Base-by-base conservation (phyloP, 176 grass and related monocot species). In the Aegilops longissima region DNA sequence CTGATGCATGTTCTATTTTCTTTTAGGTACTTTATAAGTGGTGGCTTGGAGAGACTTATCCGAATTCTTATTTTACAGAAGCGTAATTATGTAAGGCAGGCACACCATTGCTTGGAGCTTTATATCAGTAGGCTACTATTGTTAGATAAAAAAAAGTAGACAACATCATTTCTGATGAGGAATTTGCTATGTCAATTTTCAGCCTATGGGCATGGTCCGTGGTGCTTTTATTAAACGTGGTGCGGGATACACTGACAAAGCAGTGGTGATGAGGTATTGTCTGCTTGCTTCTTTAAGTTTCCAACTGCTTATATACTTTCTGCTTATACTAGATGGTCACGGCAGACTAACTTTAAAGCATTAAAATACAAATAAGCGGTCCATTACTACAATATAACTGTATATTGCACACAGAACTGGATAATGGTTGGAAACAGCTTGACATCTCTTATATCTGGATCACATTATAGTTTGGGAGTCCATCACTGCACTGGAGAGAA, bases 41-140 rank as follows among this genome's bases (percentile, higher is more conserved):
- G 79, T 23, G 96, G 96, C 76, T 82, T 98, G 88, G 96, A 98
- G 92, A 89, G 93, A 82, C 92, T 96, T 94, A 42, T 80, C 31
- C 90, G 96, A 3, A 91, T 98, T 92, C 89, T 95, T 88, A 94
- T 98, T 69, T 82, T 98, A 85, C 93, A 94, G 70, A 98, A 98
- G 67, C 73, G 92, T 85, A 98, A 96, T 77, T 95, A 98, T 85
- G 96, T 98, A 90, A 98, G 96, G 84, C 49, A 13, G 30, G 72
- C n/a, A n/a, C 10, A 83, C 59, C 21, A 35, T 85, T 79, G 25
- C 24, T 84, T 83, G 78, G 40, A 77, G 16, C 30, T 23, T 83
- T 78, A 79, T 80, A 4, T 70, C 70, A 83, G 25, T 36, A 13
- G 75, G 30, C 29, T 73, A 42, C 21, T 61, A 42, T 87, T 86